Conservation (phyloP, 2,329 filamentous ascomycete species). For the Monilinia aucupariae region DNA sequence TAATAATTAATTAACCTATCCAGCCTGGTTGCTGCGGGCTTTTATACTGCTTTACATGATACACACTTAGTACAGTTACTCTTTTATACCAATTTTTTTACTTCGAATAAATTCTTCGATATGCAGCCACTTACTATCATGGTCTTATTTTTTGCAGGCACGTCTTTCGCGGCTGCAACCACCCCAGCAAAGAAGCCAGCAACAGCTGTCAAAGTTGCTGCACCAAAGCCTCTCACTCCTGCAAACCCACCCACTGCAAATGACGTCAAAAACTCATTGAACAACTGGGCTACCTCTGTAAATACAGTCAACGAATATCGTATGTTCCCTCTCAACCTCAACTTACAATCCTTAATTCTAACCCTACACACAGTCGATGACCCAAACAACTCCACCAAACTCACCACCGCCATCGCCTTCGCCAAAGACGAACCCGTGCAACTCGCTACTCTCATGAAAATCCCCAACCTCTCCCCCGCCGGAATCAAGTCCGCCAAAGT, state of each 20-base stretch:
- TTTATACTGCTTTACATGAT: neutral
- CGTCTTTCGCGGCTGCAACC: conserved; percentile 1
- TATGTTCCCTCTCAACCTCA: neutral
- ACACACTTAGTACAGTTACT: conserved; percentile 2
- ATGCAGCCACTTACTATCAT: conserved; percentile 8
- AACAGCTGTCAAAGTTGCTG: conserved; percentile 4
- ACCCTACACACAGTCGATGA: conserved; percentile 9
- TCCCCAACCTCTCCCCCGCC: conserved; percentile 12
- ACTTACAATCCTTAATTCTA: neutral
- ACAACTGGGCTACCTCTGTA: conserved; percentile 21
- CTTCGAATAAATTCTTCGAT: neutral
- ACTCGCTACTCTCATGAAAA: conserved; percentile 22
- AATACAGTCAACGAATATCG: conserved; percentile 23
- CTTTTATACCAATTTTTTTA: neutral
- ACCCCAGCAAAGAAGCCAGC: neutral
- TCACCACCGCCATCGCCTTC: conserved; percentile 20
- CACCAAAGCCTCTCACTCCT: conserved; percentile 17
- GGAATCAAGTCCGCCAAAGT: conserved; percentile 21
- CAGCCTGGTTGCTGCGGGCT: conserved; percentile 12
- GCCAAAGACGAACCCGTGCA: conserved; percentile 24
- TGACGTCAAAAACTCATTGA: conserved; percentile 22
- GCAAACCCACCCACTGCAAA: conserved; percentile 19
- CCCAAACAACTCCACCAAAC: conserved; percentile 17
- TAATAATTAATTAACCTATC: neutral
- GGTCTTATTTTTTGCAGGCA: conserved; percentile 5